phyloP scores from a whole-genome alignment of 805 yeast genomes.

The Spathaspora sp. region DNA sequence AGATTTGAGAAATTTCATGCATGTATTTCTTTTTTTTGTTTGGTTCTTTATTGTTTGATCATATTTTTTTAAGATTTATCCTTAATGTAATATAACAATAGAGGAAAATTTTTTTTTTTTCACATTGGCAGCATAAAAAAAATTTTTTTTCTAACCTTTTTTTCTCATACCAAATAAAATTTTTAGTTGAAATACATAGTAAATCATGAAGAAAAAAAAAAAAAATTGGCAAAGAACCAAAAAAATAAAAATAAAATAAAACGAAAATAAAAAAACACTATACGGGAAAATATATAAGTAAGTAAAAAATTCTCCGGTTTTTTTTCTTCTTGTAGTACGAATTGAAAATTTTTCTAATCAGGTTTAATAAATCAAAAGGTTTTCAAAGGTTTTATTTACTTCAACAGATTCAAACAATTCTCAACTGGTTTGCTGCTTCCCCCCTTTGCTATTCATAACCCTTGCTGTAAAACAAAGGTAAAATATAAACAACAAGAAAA shows the following conservation, averaged over 20 bases:
- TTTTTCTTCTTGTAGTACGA: too few relatives aligned
- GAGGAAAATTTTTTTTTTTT: not conserved
- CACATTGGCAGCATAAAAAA: not conserved
- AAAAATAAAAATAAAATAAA: not conserved
- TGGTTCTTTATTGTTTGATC: not conserved
- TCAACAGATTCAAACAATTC: not conserved
- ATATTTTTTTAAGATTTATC: not conserved
- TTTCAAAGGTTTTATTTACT: not conserved
- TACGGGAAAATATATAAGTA: not conserved
- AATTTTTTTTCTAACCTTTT: too few relatives aligned
- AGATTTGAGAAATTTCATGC: not conserved
- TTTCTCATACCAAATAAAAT: too few relatives aligned
- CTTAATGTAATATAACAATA: not conserved
- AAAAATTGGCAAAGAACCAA: too few relatives aligned
- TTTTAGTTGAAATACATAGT: not conserved
- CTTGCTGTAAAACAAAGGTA: not conserved
- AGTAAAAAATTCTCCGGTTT: not conserved
- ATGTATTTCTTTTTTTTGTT: not conserved
- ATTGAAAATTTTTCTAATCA: not conserved
- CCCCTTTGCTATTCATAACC: not conserved
- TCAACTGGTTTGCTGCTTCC: not conserved
- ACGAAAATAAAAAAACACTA: not conserved
- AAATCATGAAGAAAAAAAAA: too few relatives aligned
- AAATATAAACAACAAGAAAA: not conserved
- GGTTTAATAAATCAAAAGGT: too few relatives aligned